These are phyloP conservation scores for Chrysopogon serrulatus DNA, from an alignment of 176 grass and related monocot species.

Conservation along the genomic window DNA sequence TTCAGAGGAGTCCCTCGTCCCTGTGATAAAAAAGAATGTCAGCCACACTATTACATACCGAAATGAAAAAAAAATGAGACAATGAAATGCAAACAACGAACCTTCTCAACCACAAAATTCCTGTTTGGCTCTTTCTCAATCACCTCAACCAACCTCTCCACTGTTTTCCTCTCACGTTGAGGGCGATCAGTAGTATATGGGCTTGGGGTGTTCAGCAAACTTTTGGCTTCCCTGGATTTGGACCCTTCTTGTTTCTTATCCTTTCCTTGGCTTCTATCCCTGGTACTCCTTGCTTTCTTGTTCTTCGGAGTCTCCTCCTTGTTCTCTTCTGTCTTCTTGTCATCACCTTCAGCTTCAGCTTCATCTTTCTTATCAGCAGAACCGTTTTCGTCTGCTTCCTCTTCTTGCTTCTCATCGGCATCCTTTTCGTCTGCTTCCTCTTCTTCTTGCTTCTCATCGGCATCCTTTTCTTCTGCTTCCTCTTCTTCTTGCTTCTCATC, in stretches of 20 bases:
- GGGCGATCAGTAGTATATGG: conserved; percentile 72
- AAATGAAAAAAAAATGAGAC: not conserved
- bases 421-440: not conserved
- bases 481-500: too few species aligned
- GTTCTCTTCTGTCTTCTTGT: conserved; percentile 38
- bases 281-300: conserved; percentile 56
- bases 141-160: conserved; percentile 97
- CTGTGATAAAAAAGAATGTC: conserved; percentile 33
- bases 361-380: conserved; percentile 27
- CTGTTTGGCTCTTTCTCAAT: conserved; percentile 89
- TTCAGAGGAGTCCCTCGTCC: conserved; percentile 93
- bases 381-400: conserved; percentile 25
- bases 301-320: conserved; percentile 59
- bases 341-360: not conserved
- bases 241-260: conserved; percentile 38
- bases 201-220: conserved; percentile 34
- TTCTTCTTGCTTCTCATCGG: too few species aligned
- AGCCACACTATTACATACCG: conserved; percentile 14
- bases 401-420: conserved; percentile 22
- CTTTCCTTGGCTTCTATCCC: conserved; percentile 55
- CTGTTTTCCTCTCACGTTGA: conserved; percentile 93
- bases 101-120: conserved; percentile 90
- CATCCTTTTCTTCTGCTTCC: too few species aligned
- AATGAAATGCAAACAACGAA: conserved; percentile 28
- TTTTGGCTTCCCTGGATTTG: conserved; percentile 58